These are phyloP conservation scores for Lathyrus sativus DNA, from an alignment of 306 rosid genomes.

Conservation along the genomic window DNA sequence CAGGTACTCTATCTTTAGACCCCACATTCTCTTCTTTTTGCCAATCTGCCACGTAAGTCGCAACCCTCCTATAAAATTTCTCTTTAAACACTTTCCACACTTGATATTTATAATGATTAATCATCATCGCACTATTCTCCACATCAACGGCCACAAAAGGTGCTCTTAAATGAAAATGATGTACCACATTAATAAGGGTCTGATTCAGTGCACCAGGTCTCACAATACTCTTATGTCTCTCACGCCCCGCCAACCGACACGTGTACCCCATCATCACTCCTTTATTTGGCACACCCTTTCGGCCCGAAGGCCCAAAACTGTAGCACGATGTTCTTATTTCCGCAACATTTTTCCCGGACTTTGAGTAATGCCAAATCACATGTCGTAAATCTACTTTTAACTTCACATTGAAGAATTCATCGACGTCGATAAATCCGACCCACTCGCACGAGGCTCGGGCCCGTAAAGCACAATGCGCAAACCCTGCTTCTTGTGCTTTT, in stretches of 20 bases:
- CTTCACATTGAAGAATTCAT: slow-evolving; percentile 66
- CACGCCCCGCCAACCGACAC: slow-evolving; percentile 49
- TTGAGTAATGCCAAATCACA: slow-evolving; percentile 46
- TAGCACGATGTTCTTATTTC: slow-evolving; percentile 63
- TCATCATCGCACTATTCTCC: slow-evolving; percentile 49
- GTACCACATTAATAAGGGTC: slow-evolving; percentile 75
- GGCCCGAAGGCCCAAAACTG: slow-evolving; percentile 80
- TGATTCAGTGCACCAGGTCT: slow-evolving; percentile 66
- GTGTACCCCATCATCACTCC: slow-evolving; percentile 81
- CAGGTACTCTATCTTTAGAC: slow-evolving; percentile 81
- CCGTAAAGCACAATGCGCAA: slow-evolving; percentile 70
- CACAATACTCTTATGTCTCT: slow-evolving; percentile 88
- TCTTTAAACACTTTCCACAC: slow-evolving; percentile 85
- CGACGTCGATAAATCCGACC: slow-evolving; percentile 86
- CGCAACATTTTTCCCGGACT: slow-evolving; percentile 34
- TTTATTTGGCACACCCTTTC: slow-evolving; percentile 39
- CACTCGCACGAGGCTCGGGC: slow-evolving; percentile 65
- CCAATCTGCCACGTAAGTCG: slow-evolving; percentile 82
- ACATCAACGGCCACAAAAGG: slow-evolving; percentile 50
- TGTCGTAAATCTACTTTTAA: slow-evolving; percentile 13
- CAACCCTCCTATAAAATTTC: slow-evolving; percentile 77
- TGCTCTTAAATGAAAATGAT: slow-evolving; percentile 64
- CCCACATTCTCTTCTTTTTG: slow-evolving; percentile 55
- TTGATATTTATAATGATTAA: slow-evolving; percentile 86
- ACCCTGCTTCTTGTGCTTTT: slow-evolving; percentile 84